Evolutionary conservation across 2,329 filamentous ascomycete species (phyloP), one percentile per base, ranked within the genome.

Genomic region (Fusarium sp.): DNA sequence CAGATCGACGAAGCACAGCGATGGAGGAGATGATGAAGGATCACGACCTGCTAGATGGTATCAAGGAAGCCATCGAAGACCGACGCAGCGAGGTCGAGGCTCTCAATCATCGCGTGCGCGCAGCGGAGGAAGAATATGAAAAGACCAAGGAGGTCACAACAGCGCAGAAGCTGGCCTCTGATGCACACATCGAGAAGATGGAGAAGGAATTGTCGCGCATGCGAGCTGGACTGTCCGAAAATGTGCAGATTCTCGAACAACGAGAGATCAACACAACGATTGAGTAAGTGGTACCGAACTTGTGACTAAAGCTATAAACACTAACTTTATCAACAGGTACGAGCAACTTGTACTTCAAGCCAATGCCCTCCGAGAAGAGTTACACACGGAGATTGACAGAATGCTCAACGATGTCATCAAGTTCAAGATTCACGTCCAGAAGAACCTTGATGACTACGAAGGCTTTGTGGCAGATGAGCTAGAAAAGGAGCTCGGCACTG

Each of bases 361-460:
- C 47, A 93, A 93, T 69, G 84, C 93, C 1, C 85, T 98, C 24
- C 89, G 96, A n/a, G 96, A 99, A 79, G 94, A 98, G 78, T 85
- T 99, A n/a, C 96, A 99, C 79, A 97, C 94, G 0, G 94, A 98
- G 79, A 93, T 98, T 74, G 96, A 98, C 82, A 91, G 91, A 74
- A 97, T 98, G 88, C 84, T 99, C 63, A 97, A 98, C 81, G 94
- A 98, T 77, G 92, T 98, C 66, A 97, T 98, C 83, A 94, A 97
- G 76, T 98, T 99, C 88, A 99, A 99, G 83, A 93, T 99, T 69
- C 94, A 98, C 76, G 86, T 99, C 52, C 96, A 99, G 80, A 94
- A 94, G 82, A 91, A 90, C 62, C 84, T 99, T 55, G 95, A 98
- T 77, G 93, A 96, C 76, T 98, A 97, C 79, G 96, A 99, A 81